Evolutionary conservation across 495 filamentous ascomycete genomes (phyloP), one percentile per base, ranked within the genome.

Genomic region (Lepraria neglecta): DNA sequence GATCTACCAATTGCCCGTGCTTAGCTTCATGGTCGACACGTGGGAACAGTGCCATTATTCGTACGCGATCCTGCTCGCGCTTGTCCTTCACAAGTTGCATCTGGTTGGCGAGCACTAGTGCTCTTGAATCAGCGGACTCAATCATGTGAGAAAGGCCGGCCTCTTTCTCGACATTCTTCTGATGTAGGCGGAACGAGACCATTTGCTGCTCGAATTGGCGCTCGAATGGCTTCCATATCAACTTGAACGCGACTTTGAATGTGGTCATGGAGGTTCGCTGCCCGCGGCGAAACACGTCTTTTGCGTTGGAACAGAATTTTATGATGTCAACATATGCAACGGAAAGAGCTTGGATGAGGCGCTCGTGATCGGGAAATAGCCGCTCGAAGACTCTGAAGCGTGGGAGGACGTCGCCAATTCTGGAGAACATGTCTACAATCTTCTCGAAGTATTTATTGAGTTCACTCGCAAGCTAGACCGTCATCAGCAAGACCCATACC

Each of bases 391-490:
- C 65, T 35, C 63, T 60, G 53, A 75, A 73, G 50, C 69, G 64
- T 3, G 76, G 76, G 2, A 77, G 64, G 10, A 74, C 61, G 50
- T 76, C 70, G 3, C 76, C 75, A 53, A 76, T 77, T 40, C 66
- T 64, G 11, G 62, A 67, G 47, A 77, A 61, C 67, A 75, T 76
- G 40, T 74, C 71, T 1, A 74, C 64, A 19, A 78, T 47, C 33
- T 66, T 72, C 6, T 71, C 66, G 45, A 71, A 76, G 33, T 75
- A 76, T 51, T 73, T 73, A 0, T 64, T 64, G 42, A 69, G 67
- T 38, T 35, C 66, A 17, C 55, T 46, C 4, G 74, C 74, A 31
- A 72, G 56, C 70, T 67, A 24, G 24, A 50, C 19, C n/a, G 1
- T 5, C 3, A 28, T n/a, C 4, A 40, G 44, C 17, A 61, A 53